Conservation (phyloP, 2,329 filamentous ascomycete species). For the Alternaria hordeiaustralica region DNA sequence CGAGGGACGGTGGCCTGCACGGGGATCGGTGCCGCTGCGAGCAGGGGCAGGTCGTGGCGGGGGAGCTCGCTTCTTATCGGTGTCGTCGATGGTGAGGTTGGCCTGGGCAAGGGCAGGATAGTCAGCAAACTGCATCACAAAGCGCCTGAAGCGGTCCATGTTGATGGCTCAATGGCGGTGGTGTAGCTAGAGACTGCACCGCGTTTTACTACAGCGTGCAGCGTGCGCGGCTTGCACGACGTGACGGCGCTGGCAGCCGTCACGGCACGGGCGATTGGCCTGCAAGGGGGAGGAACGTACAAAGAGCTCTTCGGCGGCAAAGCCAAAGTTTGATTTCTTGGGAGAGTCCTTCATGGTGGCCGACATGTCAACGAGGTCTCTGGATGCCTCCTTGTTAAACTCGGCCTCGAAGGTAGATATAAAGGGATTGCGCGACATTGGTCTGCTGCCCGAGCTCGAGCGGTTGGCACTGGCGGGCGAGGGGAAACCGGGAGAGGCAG, state of each 20-base stretch:
- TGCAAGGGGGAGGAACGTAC: conserved; percentile 62
- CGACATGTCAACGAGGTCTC: conserved; percentile 48
- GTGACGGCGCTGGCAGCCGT: conserved; percentile 16
- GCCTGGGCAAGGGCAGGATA: conserved; percentile 60
- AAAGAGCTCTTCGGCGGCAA: conserved; percentile 73
- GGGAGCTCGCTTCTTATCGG: conserved; percentile 50
- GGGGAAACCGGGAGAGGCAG: conserved; percentile 61
- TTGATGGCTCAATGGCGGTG: background rate
- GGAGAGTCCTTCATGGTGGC: conserved; percentile 51
- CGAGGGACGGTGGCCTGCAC: conserved; percentile 64
- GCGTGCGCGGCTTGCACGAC: conserved; percentile 25
- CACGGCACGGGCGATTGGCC: conserved; percentile 9
- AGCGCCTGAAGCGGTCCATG: conserved; percentile 52
- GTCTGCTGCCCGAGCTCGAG: conserved; percentile 64
- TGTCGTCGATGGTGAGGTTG: conserved; percentile 71
- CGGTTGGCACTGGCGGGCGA: conserved; percentile 51
- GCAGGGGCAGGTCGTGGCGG: conserved; percentile 47
- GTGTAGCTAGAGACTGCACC: background rate
- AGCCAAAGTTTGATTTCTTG: conserved; percentile 53
- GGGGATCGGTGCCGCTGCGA: conserved; percentile 56
- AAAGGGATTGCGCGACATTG: conserved; percentile 77
- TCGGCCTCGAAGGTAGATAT: conserved; percentile 63
- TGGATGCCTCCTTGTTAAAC: conserved; percentile 46
- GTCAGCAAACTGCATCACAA: conserved; percentile 51
- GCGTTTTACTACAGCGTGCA: conserved; percentile 2